Base-by-base conservation (phyloP, 208 protist genomes). In the Leishmania mexicana region DNA sequence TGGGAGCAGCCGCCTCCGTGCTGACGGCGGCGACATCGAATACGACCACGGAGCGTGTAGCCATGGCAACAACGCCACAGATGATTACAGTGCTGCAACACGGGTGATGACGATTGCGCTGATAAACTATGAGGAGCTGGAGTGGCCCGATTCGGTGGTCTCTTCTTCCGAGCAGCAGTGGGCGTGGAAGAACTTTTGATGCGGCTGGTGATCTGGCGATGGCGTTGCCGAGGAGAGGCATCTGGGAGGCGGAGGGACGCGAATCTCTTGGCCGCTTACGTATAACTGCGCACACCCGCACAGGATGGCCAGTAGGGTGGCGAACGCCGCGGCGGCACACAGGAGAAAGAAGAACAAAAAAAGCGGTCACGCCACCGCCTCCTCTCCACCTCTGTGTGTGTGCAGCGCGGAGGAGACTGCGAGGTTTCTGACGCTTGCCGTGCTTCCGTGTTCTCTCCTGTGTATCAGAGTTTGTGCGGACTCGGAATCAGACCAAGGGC, bases 121-220 rank as follows among this genome's bases (percentile, higher is more conserved):
- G 0, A 24, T 88, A 4, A 86, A 88, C 73, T 47, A 21, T 7
- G 78, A 77, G 45, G 85, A 86, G 71, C 47, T 88, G 13, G 79
- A 79, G 47, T 86, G 81, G 82, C 70, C 81, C 5, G 17, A n/a
- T 0, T 45, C 0, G 31, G 6, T 76, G 71, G 11, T 42, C 24
- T 38, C 47, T 7, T 60, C 47, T 10, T 72, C 70, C 17, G 51
- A 53, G 5, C 54, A 84, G 5, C 67, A 15, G 70, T 84, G 81
- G 76, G 24, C 78, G 3, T 77, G 28, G 17, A 79, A 77, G 38
- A 4, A 38, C 1, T 11, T 81, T 31, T 84, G 58, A 82, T 0
- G 49, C 4, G 42, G 65, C 47, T 74, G 67, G 67, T n/a, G 67
- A 47, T 47, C 4, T 45, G 19, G 28, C 24, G n/a, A 65, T 65